Base-by-base conservation (phyloP, 768 basidiomycete species). In the Tylopilus rubrobrunneus region DNA sequence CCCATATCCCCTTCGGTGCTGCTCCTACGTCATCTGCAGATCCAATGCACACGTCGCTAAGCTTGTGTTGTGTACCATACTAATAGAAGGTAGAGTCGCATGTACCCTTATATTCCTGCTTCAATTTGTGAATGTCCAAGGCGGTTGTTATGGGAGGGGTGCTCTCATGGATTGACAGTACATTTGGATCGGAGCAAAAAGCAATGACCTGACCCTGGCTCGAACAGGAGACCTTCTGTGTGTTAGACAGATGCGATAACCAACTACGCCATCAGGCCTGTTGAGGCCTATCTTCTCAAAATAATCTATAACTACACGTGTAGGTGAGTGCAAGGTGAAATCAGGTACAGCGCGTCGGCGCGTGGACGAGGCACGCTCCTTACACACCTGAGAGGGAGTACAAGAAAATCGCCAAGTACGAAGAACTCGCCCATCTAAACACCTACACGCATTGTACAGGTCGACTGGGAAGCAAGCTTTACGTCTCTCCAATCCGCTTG, bases 161-260 rank as follows among this genome's bases (percentile, higher is more conserved):
- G 19, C 19, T 19, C 19, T 19, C 19, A 19, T 19, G 19, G 19
- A 25, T 25, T 25, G 25, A 25, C 4, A 25, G 25, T 5, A 5
- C 4, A 25, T 31, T 42, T 4, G 10, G 23, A n/a, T 10, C 12
- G 6, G 21, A 19, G 19, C 19, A 55, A 63, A 62, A 41, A 7
- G 31, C 7, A 2, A 42, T 66, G 63, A 65, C 54, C 64, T 68
- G 78, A 79, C 69, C 78, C 79, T 78, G 81, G 79, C 68, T 83
- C 80, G 80, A 83, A 82, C 82, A 78, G 80, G 72, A 75, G 81
- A 78, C 81, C 81, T 81, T 80, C 81, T 82, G 82, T 83, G 83
- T 84, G 82, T 85, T 82, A 84, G 82, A 84, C 83, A 82, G 81
- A 84, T 81, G 83, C 80, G 82, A 85, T 85, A 83, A 85, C 83